phyloP scores from a whole-genome alignment of 805 yeast species.

The Metschnikowia dekortorum region DNA sequence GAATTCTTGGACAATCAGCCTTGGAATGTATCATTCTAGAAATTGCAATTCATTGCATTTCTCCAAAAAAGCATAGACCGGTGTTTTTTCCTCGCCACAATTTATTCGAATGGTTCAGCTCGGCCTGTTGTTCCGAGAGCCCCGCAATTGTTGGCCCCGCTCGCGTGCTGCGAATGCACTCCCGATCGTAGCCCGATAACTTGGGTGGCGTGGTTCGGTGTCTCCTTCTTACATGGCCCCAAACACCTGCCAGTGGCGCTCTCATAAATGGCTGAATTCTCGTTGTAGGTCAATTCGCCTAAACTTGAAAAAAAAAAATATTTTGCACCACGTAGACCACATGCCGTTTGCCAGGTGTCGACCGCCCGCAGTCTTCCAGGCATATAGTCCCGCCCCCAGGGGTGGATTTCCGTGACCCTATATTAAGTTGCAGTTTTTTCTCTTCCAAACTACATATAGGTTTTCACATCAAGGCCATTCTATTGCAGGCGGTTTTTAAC shows the following conservation, averaged over 20 bases:
- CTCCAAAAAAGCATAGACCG: no score
- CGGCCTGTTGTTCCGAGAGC: neutral
- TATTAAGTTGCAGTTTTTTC: neutral
- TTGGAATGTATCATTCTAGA: neutral
- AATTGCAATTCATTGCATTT: neutral
- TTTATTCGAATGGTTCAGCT: neutral
- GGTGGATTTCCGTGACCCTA: neutral
- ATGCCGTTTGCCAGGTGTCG: constrained; percentile 1
- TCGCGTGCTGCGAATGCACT: neutral
- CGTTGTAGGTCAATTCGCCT: neutral
- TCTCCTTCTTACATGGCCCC: no score
- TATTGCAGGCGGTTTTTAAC: neutral
- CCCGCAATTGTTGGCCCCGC: neutral
- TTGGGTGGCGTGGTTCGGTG: neutral
- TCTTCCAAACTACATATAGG: no score
- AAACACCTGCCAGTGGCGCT: neutral
- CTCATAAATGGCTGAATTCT: neutral
- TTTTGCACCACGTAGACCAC: neutral
- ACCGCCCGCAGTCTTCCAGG: constrained; percentile 1
- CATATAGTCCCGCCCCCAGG: neutral
- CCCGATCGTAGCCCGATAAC: neutral
- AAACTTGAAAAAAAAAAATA: neutral
- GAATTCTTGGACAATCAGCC: neutral
- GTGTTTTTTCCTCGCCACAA: no score
- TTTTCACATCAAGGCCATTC: no score